Percentiles rank a stretch among this genome's conserved stretches.
phyloP scores from a whole-genome alignment of 169 alveolate genomes.

The Amoebophrya sp. region DNA sequence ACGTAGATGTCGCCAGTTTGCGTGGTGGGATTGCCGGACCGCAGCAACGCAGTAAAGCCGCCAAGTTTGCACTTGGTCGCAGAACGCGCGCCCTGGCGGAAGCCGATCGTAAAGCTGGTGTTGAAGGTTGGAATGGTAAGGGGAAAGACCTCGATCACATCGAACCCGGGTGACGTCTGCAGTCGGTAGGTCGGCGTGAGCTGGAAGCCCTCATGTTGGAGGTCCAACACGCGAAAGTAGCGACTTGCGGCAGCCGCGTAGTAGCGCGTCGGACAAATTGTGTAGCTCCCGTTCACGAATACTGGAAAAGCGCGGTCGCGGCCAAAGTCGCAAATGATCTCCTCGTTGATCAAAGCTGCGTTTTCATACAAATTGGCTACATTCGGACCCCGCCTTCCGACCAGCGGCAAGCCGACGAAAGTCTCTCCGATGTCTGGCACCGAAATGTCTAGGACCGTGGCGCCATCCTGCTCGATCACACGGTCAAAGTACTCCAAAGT shows the following conservation, averaged over 20 bases:
- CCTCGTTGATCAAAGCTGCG: background rate
- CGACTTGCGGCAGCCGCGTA: background rate
- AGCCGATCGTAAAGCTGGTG: background rate
- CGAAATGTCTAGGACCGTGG: background rate
- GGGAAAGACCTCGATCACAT: background rate
- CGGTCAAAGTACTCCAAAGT: background rate
- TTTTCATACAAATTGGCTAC: background rate
- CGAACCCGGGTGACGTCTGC: background rate
- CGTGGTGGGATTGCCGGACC: background rate
- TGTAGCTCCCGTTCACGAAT: constrained; percentile 19
- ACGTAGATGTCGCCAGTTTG: background rate
- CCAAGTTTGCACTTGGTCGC: background rate
- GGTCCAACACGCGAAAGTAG: background rate
- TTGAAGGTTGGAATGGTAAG: background rate
- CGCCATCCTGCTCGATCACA: constrained; percentile 2
- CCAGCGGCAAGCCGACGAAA: background rate
- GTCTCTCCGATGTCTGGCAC: constrained; percentile 19
- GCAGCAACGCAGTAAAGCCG: background rate
- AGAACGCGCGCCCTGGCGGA: background rate
- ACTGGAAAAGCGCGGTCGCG: background rate
- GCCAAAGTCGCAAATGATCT: background rate
- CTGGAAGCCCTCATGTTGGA: background rate
- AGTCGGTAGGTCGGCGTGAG: background rate
- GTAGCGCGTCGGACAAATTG: background rate
- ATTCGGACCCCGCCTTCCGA: background rate